These are phyloP conservation scores for Colletotrichum sansevieriae DNA, from an alignment of 2,329 filamentous ascomycete genomes.

Conservation along the genomic window DNA sequence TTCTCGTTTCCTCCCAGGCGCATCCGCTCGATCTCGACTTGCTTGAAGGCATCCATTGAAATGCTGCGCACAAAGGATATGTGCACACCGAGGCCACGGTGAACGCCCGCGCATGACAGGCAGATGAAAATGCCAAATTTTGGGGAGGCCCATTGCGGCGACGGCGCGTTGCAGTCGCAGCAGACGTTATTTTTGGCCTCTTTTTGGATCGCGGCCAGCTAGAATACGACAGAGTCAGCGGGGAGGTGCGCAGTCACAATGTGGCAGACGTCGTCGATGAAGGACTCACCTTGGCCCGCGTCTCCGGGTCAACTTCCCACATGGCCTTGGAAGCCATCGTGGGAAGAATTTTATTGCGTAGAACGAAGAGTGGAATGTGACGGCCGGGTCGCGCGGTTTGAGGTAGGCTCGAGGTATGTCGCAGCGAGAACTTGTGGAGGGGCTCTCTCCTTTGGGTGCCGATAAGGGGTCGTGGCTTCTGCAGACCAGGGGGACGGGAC, in stretches of 20 bases:
- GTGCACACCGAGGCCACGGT: slow-evolving; percentile 95
- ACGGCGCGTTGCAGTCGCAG: slow-evolving; percentile 95
- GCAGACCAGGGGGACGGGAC: slow-evolving; percentile 21
- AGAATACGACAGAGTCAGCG: slow-evolving; percentile 42
- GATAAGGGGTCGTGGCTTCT: slow-evolving; percentile 38
- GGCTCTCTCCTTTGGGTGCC: slow-evolving; percentile 29
- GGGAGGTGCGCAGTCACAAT: slow-evolving; percentile 18
- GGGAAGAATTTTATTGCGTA: slow-evolving; percentile 31
- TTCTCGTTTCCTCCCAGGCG: slow-evolving; percentile 88
- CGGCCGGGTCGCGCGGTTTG: slow-evolving; percentile 1
- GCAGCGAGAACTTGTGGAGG: slow-evolving; percentile 38
- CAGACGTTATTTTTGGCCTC: slow-evolving; percentile 89
- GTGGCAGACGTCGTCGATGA: slow-evolving; percentile 7
- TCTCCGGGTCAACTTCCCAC: slow-evolving; percentile 99
- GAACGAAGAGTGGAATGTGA: slow-evolving; percentile 9
- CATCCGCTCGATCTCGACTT: slow-evolving; percentile 93
- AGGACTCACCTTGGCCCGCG: slow-evolving; percentile 83
- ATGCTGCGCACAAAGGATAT: slow-evolving; percentile 98
- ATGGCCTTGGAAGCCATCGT: slow-evolving; percentile 80
- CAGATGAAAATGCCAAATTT: slow-evolving; percentile 99
- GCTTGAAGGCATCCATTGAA: slow-evolving; percentile 99
- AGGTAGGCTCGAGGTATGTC: slow-evolving; percentile 28
- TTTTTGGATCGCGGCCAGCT: slow-evolving; percentile 94
- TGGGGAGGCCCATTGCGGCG: slow-evolving; percentile 96
- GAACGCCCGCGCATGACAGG: slow-evolving; percentile 92